These are phyloP conservation scores for Suillus weaverae DNA, from an alignment of 768 basidiomycete species.

Conservation along the genomic window DNA sequence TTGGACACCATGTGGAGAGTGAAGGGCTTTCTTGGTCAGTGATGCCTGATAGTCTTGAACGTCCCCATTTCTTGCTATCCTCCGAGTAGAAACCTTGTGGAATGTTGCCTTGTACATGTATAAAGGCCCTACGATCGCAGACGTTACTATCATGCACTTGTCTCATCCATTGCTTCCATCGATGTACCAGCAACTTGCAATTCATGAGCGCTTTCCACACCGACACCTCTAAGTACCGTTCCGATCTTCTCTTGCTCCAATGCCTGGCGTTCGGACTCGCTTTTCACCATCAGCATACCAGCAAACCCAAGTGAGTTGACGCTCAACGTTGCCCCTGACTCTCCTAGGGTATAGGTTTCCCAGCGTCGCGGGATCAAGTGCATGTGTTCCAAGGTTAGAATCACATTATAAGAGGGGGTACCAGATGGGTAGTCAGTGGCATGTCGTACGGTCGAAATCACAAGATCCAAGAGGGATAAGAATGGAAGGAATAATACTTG, in stretches of 20 bases:
- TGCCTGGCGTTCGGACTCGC: slow-evolving; percentile 68
- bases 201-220: slow-evolving; percentile 66
- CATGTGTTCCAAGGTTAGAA: slow-evolving; percentile 81
- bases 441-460: slow-evolving; percentile 70
- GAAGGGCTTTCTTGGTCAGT: slow-evolving; percentile 38
- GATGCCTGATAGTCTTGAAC: neutral
- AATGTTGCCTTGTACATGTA: neutral
- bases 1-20: slow-evolving; percentile 55
- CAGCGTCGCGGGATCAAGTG: slow-evolving; percentile 78
- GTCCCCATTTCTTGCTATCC: neutral
- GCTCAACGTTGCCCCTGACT: slow-evolving; percentile 58
- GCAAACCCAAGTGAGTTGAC: slow-evolving; percentile 90
- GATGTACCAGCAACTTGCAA: slow-evolving; percentile 54
- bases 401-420: slow-evolving; percentile 77
- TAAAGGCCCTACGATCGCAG: neutral
- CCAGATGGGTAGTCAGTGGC: slow-evolving; percentile 61
- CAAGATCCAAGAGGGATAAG: slow-evolving; percentile 73
- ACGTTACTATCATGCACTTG: neutral
- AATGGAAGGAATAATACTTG: slow-evolving; percentile 57
- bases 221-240: slow-evolving; percentile 65
- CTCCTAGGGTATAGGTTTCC: slow-evolving; percentile 56
- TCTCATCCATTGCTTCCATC: slow-evolving; percentile 33
- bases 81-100: neutral
- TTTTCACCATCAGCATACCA: slow-evolving; percentile 87
- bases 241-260: slow-evolving; percentile 64